Evolutionary conservation across 1,284 basidiomycete species (phyloP).

Genomic region (Peniophora sp.): DNA sequence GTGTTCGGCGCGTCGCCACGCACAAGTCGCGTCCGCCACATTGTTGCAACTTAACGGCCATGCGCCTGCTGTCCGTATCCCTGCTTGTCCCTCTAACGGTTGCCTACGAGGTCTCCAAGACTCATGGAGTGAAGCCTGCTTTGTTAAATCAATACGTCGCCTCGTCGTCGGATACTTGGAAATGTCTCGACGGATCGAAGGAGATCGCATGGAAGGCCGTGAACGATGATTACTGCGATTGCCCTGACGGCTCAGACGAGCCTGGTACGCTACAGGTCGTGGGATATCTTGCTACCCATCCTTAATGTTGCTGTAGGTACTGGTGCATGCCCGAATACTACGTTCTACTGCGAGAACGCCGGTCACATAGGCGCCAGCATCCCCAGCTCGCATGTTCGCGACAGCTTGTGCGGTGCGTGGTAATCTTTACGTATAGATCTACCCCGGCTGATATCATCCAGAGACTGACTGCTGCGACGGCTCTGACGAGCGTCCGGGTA

Average conservation of each 20-base stretch:
- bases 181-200: conserved; percentile 66
- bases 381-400: conserved; percentile 80
- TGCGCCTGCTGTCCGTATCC: conserved; percentile 16
- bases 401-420: conserved; percentile 86
- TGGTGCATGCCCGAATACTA: conserved; percentile 71
- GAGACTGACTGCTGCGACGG: conserved; percentile 96
- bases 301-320: conserved; percentile 50
- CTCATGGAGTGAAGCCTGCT: conserved; percentile 20
- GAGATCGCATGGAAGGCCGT: conserved; percentile 71
- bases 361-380: conserved; percentile 84
- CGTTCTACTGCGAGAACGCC: conserved; percentile 84
- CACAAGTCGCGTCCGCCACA: no score
- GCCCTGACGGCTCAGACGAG: conserved; percentile 88
- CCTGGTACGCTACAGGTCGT: conserved; percentile 47
- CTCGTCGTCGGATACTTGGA: conserved; percentile 37
- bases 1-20: no score
- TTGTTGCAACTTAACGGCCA: background rate
- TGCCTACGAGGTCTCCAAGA: conserved; percentile 11
- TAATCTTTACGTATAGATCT: background rate
- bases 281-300: background rate
- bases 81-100: conserved; percentile 12
- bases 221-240: conserved; percentile 96
- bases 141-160: conserved; percentile 20
- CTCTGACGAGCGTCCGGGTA: conserved; percentile 81
- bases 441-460: conserved; percentile 21